A percentile compares a stretch with the other conserved stretches of the same genome.
phyloP scores from a whole-genome alignment of 1,284 basidiomycete species.

The Porodaedalea pini region DNA sequence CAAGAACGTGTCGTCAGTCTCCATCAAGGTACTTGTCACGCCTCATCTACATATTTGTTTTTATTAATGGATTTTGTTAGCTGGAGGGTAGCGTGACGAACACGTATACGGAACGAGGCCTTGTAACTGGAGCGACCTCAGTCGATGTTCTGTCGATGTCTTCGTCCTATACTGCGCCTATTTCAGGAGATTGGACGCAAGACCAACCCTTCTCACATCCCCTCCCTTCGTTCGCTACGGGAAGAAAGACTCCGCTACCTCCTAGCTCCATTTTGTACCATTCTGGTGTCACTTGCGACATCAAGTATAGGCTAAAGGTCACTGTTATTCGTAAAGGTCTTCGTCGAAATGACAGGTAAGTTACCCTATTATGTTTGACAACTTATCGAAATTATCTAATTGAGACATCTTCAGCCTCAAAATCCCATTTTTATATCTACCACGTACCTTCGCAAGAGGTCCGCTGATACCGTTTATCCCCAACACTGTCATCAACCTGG shows the following conservation, averaged over 20 bases:
- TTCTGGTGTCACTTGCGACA: slow-evolving; percentile 36
- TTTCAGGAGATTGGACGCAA: slow-evolving; percentile 27
- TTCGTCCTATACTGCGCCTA: slow-evolving; percentile 32
- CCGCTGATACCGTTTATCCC: slow-evolving; percentile 4
- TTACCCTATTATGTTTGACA: slow-evolving; percentile 3
- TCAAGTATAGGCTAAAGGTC: slow-evolving; percentile 39
- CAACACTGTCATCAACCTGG: not conserved
- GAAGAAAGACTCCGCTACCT: slow-evolving; percentile 33
- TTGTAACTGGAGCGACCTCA: slow-evolving; percentile 25
- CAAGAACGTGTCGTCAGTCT: slow-evolving; percentile 35
- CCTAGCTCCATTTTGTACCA: slow-evolving; percentile 39
- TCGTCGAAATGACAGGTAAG: slow-evolving; percentile 42
- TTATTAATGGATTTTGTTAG: slow-evolving; percentile 26
- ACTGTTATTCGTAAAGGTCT: slow-evolving; percentile 40
- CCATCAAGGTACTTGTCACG: slow-evolving; percentile 32
- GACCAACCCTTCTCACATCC: slow-evolving; percentile 38
- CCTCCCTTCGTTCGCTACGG: slow-evolving; percentile 35
- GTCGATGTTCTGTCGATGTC: slow-evolving; percentile 30
- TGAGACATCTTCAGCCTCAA: slow-evolving; percentile 16
- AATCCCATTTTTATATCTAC: slow-evolving; percentile 21
- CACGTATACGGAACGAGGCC: slow-evolving; percentile 32
- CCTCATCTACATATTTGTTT: not conserved
- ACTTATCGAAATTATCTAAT: not conserved
- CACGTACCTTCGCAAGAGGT: slow-evolving; percentile 20
- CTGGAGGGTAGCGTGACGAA: slow-evolving; percentile 39